phyloP scores from a whole-genome alignment of 352 stramenopile species.

The Peronospora belbahrii region DNA sequence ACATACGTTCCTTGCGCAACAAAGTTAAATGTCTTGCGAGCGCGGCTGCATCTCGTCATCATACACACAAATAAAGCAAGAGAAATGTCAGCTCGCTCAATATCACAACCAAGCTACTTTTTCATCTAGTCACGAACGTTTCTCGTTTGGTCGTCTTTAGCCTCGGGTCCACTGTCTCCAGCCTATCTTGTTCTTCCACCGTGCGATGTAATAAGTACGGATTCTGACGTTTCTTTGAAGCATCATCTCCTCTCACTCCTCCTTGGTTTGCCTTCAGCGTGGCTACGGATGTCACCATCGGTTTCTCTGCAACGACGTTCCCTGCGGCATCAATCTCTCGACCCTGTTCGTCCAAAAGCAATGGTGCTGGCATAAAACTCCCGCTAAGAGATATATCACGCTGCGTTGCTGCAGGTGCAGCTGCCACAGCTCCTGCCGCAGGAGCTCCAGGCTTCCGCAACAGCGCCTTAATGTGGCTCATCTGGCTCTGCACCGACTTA shows the following conservation, averaged over 20 bases:
- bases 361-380: conserved; percentile 64
- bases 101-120: conserved; percentile 9
- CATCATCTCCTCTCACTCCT: conserved; percentile 11
- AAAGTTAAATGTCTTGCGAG: conserved; percentile 77
- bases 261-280: conserved; percentile 54
- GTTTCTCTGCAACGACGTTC: conserved; percentile 55
- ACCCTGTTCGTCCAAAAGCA: conserved; percentile 72
- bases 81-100: conserved; percentile 6
- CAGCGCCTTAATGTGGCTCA: conserved; percentile 67
- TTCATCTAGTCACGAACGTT: conserved; percentile 39
- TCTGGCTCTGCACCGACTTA: conserved; percentile 81
- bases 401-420: background rate
- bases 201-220: conserved; percentile 73
- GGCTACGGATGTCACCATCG: conserved; percentile 28
- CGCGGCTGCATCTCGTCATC: conserved; percentile 34
- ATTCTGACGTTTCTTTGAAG: conserved; percentile 40
- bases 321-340: conserved; percentile 67
- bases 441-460: conserved; percentile 38
- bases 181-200: conserved; percentile 63
- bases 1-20: conserved; percentile 80
- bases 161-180: conserved; percentile 64
- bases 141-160: conserved; percentile 72
- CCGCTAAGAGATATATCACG: conserved; percentile 2
- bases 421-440: background rate
- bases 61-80: conserved; percentile 10